Evolutionary conservation across 176 grass and related monocot species (phyloP), one percentile per base, ranked within the genome.

Genomic region (Canna indica): DNA sequence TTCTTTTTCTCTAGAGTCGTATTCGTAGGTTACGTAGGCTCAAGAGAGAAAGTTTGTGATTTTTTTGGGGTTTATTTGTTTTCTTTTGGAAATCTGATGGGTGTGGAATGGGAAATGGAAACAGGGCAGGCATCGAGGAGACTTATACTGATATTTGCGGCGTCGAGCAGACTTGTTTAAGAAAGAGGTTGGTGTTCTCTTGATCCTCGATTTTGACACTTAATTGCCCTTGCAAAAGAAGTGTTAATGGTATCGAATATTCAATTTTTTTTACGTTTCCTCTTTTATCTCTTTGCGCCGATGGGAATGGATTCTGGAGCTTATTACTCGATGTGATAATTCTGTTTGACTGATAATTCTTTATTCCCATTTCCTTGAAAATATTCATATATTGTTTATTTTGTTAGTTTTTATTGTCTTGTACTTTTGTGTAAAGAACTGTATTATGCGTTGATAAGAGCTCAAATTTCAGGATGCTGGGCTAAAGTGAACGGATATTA

Each of bases 131-230:
- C 53, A 70, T 83, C 33, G 75, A 69, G 26, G 81, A 78, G 45
- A 27, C 75, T 6, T 83, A 60, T 66, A 14, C 59, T 61, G 59
- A 61, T 61, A 30, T 60, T 29, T 61, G 22, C 17, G 36, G 47
- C 42, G 24, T 68, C 32, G 64, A 79, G 14, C 82, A 79, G 73
- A 13, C 33, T 50, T 59, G 71, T 32, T 71, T 53, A 50, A 70
- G 82, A 34, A 84, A 84, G 64, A 84, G 82, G 82, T 84, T 27
- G 46, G 30, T 77, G 50, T 29, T 58, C 41, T 26, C 17, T 48
- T 62, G 15, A 57, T 72, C 22, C 5, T 81, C 0, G 15, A 39
- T 66, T 74, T 73, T 31, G 44, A 44, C 59, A 54, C 47, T 2
- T 2, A n/a, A 1, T 58, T 18, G n/a, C 22, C 53, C 22, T 70